A percentile compares a stretch with the other conserved stretches of the same genome.
Conservation (phyloP, 2,329 filamentous ascomycete genomes). For the Endocalyx cinctus region DNA sequence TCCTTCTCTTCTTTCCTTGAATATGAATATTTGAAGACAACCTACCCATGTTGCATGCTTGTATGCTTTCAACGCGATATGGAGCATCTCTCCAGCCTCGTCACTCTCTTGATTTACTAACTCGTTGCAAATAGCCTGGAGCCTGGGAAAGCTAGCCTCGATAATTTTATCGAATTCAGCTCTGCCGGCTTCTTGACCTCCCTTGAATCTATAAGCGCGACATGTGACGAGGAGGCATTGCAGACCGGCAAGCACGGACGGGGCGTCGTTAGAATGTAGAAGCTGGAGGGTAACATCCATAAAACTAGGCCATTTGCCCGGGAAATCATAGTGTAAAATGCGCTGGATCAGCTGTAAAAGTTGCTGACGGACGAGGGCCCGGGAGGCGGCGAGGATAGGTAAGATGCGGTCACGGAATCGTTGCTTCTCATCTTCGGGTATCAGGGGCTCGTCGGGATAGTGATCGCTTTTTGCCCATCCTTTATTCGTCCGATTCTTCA, state of each 20-base stretch:
- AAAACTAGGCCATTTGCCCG: slow-evolving; percentile 88
- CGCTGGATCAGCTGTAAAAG: slow-evolving; percentile 92
- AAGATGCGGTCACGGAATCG: slow-evolving; percentile 84
- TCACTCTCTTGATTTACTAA: slow-evolving; percentile 86
- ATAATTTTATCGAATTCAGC: slow-evolving; percentile 93
- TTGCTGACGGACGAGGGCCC: slow-evolving; percentile 80
- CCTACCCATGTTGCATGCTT: slow-evolving; percentile 96
- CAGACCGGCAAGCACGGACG: slow-evolving; percentile 85
- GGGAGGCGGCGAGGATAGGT: slow-evolving; percentile 78
- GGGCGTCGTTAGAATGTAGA: slow-evolving; percentile 78
- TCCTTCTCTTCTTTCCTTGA: neutral
- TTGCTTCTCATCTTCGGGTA: slow-evolving; percentile 84
- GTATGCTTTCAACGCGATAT: slow-evolving; percentile 91
- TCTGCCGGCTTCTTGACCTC: slow-evolving; percentile 67
- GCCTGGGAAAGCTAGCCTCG: slow-evolving; percentile 80
- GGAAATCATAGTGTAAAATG: slow-evolving; percentile 94
- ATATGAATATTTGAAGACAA: slow-evolving; percentile 14
- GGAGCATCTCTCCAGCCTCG: slow-evolving; percentile 94
- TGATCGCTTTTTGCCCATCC: slow-evolving; percentile 82
- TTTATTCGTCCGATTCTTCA: slow-evolving; percentile 94
- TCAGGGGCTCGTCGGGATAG: slow-evolving; percentile 65
- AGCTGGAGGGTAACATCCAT: slow-evolving; percentile 89
- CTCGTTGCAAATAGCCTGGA: slow-evolving; percentile 82
- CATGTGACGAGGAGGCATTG: slow-evolving; percentile 94
- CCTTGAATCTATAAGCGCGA: slow-evolving; percentile 91